Percentiles rank a stretch among this genome's conserved stretches.
Conservation (phyloP, 2,329 filamentous ascomycete species). For the Ascochyta fabae region DNA sequence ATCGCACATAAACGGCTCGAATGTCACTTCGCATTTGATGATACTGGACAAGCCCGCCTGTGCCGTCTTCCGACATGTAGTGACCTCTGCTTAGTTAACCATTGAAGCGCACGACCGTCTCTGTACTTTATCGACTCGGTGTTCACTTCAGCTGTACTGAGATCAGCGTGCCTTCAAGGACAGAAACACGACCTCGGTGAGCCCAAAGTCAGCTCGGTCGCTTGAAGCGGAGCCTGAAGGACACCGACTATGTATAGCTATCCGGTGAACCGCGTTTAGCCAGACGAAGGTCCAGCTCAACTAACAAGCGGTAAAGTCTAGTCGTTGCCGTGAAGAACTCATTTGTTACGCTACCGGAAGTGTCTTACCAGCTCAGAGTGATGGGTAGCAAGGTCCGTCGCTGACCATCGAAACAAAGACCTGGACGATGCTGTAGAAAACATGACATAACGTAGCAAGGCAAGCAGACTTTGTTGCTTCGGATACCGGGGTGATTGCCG, state of each 20-base stretch:
- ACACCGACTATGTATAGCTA: background rate
- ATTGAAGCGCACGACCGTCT: background rate
- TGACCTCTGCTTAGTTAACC: background rate
- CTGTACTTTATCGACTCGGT: background rate
- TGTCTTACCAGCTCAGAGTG: background rate
- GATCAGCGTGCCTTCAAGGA: background rate
- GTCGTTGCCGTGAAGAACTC: background rate
- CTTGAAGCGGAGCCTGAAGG: background rate
- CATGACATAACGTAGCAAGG: background rate
- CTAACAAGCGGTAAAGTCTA: background rate
- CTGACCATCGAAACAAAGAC: background rate
- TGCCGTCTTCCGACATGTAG: background rate
- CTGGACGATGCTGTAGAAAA: background rate
- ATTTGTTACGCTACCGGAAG: background rate
- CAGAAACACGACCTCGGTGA: constrained; percentile 9
- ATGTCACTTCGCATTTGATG: background rate
- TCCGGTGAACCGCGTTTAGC: background rate
- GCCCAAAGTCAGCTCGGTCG: background rate
- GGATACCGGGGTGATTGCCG: background rate
- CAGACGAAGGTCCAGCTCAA: background rate
- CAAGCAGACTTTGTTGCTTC: background rate
- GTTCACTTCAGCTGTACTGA: background rate
- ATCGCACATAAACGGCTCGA: background rate
- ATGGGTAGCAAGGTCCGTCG: background rate
- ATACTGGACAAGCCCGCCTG: background rate